Conservation (phyloP, 768 basidiomycete genomes). For the Lyophyllum semitale region DNA sequence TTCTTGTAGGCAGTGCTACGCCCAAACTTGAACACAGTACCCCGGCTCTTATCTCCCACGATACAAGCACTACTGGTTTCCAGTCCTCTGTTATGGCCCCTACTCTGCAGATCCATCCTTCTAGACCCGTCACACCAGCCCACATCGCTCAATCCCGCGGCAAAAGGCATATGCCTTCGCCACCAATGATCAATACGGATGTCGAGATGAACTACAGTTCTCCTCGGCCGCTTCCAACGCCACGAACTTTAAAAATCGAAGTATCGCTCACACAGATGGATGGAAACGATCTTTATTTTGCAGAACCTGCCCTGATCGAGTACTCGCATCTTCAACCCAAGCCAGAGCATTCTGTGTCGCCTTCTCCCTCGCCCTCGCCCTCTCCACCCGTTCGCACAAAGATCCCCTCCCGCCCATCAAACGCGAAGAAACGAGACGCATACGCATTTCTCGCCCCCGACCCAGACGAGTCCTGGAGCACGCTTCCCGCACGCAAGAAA, state of each 20-base stretch:
- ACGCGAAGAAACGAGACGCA: conserved; percentile 22
- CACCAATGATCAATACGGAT: not conserved
- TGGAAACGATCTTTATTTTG: not conserved
- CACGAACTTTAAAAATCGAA: not conserved
- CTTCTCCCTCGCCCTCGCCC: conserved; percentile 7
- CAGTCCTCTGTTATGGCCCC: not conserved
- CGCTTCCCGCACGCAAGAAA: conserved; percentile 34
- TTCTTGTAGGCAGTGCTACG: not conserved
- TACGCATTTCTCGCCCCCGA: conserved; percentile 28
- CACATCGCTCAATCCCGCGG: not conserved
- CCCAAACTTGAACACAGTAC: not conserved
- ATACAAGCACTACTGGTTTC: not conserved
- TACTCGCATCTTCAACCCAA: not conserved
- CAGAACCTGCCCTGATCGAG: not conserved
- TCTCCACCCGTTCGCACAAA: not conserved
- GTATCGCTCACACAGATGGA: not conserved
- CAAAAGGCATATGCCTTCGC: not conserved
- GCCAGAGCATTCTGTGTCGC: not conserved
- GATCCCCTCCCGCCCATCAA: not conserved
- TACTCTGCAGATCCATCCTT: not conserved
- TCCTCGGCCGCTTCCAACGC: not conserved
- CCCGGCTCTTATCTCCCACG: not conserved
- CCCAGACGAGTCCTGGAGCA: conserved; percentile 38
- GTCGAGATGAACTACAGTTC: not conserved
- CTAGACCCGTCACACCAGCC: not conserved